Base-by-base conservation (phyloP, 805 yeast species). In the Yarrowia sp. region DNA sequence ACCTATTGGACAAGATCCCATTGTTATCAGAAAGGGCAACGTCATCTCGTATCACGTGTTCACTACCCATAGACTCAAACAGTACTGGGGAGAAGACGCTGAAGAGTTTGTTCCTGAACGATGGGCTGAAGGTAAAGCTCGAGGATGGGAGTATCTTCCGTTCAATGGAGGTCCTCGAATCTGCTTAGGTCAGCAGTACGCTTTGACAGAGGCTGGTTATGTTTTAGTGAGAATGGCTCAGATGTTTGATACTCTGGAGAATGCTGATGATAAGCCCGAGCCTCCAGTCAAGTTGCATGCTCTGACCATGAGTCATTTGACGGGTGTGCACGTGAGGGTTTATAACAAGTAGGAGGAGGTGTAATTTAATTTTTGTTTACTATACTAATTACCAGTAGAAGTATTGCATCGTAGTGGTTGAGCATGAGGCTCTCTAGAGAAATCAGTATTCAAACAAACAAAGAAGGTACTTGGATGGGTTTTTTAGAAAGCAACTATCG, bases 91-190 rank as follows among this genome's bases (percentile, higher is more conserved):
- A 57, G 71, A 75, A 38, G 83, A 81, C 62, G 79, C 82, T 17
- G 66, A 69, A 10, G 77, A 67, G 57, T 82, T 79, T 71, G 72
- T 73, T 14, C 85, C 85, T 1, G 83, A 80, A 67, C 75, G 86
- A 60, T 82, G 85, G 85, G 71, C 69, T 22, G 77, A 76, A 65
- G 67, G 70, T 38, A 72, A 80, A 5, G 31, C 61, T 1, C 28
- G 61, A 1, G 61, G 61, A 39, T 82, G 84, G 84, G 81, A 79
- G 22, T 82, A 79, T 70, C 70, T 81, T 33, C 84, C 84, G 17
- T 82, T 82, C 73, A 81, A 81, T 67, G 86, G 85, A 53, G 86
- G 86, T 8, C 85, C 85, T 15, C 72, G 86, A 66, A 81, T 82
- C 65, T 82, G 85, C 70, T 74, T 82, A 62, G 86, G 85, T 42